Evolutionary conservation across 2,329 filamentous ascomycete genomes (phyloP), one percentile per base, ranked within the genome.

Genomic region (Colletotrichum brevisporum): DNA sequence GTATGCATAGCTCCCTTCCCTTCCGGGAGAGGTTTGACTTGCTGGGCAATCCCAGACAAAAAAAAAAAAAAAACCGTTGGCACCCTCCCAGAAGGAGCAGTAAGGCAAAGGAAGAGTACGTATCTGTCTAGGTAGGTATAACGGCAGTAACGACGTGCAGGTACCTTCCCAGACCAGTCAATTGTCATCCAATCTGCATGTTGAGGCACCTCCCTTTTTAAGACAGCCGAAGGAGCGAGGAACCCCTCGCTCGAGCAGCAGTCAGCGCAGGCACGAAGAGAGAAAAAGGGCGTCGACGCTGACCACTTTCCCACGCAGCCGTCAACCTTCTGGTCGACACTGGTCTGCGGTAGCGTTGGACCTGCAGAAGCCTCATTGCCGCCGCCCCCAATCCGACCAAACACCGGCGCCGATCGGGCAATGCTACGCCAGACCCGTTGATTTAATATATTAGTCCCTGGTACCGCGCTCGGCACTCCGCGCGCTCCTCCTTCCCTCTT

Each of bases 391-490:
- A 50, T 47, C 63, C 54, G 45, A 41, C 62, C 62, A 60, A 51
- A 66, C 55, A 31, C 45, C 55, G 56, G 55, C 26, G 63, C 63
- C 67, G 21, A 69, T 54, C 63, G 36, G 63, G 50, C 67, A 53
- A 56, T 67, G 63, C 67, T 36, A 56, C 67, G 39, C 50, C 55
- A 36, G 62, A 56, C 67, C 62, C 56, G 55, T 69, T 52, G 67
- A 61, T 60, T 69, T 67, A 57, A 67, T 59, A 66, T 67, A 67
- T 66, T 50, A 61, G 51, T 66, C 63, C 67, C 62, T 68, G 48
- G 48, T 68, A 63, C 52, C 63, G 56, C 48, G 57, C 45, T 51
- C 45, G 54, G 36, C 36, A 41, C 58, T 55, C 36, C 55, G 45
- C 31, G 41, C 56, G 41, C 41, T 43, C 41, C n/a, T 18, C 43